Evolutionary conservation across 371 early-diverging fungal species (phyloP).

Genomic region (Apophysomyces trapeziformis): DNA sequence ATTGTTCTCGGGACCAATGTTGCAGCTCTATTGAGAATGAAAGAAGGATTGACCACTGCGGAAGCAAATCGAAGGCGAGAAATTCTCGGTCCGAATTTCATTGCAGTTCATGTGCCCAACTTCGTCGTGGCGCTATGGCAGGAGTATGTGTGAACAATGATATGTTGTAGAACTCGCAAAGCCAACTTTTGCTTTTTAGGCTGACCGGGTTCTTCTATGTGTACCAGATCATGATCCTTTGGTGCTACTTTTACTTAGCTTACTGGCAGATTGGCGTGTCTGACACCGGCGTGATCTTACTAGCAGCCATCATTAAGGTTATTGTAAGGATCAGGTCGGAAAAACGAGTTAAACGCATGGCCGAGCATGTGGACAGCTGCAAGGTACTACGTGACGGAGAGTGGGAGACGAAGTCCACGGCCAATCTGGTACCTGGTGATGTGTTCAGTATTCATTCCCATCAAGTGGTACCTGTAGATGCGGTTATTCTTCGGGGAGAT

Average conservation of each 20-base stretch:
- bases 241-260: conserved; percentile 69
- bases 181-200: conserved; percentile 16
- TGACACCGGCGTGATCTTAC: conserved; percentile 64
- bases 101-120: conserved; percentile 57
- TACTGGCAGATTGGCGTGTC: conserved; percentile 77
- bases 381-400: conserved; percentile 54
- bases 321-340: conserved; percentile 60
- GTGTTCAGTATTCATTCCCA: conserved; percentile 48
- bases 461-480: conserved; percentile 65
- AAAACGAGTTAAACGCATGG: conserved; percentile 62
- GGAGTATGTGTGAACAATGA: conserved; percentile 39
- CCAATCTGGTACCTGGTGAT: conserved; percentile 72
- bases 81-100: conserved; percentile 68
- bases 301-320: conserved; percentile 71
- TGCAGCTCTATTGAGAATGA: conserved; percentile 41
- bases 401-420: conserved; percentile 52
- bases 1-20: conserved; percentile 49
- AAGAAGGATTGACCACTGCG: conserved; percentile 43
- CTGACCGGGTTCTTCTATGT: conserved; percentile 74
- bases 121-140: conserved; percentile 54
- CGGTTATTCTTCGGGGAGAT: conserved; percentile 65
- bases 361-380: conserved; percentile 52
- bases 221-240: conserved; percentile 74
- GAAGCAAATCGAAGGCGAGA: conserved; percentile 56
- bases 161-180: background rate